These are phyloP conservation scores for Saksenaea oblongispora DNA, from an alignment of 371 early-diverging fungal species.

Conservation along the genomic window DNA sequence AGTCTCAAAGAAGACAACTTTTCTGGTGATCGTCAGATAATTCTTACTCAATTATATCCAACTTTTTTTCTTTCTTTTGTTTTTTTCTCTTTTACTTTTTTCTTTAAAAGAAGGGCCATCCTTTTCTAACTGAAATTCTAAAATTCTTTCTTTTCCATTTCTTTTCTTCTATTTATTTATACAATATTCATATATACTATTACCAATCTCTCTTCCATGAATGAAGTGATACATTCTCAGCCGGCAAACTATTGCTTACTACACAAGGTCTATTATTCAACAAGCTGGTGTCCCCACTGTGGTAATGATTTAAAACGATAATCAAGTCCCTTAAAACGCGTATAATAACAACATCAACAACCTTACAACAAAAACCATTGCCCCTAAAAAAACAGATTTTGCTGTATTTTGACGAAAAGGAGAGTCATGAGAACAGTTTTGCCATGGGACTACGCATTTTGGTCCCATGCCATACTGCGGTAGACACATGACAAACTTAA, in stretches of 20 bases:
- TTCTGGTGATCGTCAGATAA: too few species aligned
- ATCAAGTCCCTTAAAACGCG: not conserved
- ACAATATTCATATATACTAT: too few species aligned
- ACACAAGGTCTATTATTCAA: constrained; percentile 3
- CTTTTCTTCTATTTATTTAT: too few species aligned
- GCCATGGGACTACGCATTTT: not conserved
- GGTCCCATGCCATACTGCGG: not conserved
- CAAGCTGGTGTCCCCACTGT: not conserved
- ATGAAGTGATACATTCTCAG: not conserved
- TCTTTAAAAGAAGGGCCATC: too few species aligned
- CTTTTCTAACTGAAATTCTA: too few species aligned
- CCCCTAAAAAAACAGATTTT: not conserved
- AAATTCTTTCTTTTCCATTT: too few species aligned
- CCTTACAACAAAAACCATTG: not conserved
- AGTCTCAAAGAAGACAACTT: too few species aligned
- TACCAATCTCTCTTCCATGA: not conserved
- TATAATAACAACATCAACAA: not conserved
- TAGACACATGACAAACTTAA: not conserved
- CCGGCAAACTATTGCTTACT: constrained; percentile 1
- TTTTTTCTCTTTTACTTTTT: too few species aligned
- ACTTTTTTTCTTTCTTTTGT: too few species aligned
- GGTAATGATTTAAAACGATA: constrained; percentile 1
- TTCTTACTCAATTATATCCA: too few species aligned
- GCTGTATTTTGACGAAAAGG: not conserved
- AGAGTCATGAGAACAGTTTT: not conserved